Conservation (phyloP, 2,329 filamentous ascomycete genomes). For the Pestalotiopsis sp. region DNA sequence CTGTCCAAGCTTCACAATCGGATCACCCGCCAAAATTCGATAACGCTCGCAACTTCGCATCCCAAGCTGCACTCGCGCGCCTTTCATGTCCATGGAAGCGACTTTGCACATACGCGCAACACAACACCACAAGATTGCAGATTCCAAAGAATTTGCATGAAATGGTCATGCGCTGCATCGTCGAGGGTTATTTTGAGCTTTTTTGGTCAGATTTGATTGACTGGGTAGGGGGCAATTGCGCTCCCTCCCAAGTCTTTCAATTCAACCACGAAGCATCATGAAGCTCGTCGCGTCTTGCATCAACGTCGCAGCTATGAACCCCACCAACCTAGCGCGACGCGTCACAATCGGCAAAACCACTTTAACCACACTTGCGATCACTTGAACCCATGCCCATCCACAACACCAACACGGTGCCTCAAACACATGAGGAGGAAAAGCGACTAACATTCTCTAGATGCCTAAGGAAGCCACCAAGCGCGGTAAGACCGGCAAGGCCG, state of each 20-base stretch:
- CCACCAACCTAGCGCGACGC: background rate
- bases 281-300: slow-evolving; percentile 16
- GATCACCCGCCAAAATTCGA: slow-evolving; percentile 17
- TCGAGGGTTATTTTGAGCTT: slow-evolving; percentile 28
- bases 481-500: slow-evolving; percentile 49
- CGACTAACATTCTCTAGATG: slow-evolving; percentile 44
- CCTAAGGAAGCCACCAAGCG: slow-evolving; percentile 60
- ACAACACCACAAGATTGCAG: slow-evolving; percentile 26
- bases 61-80: slow-evolving; percentile 11
- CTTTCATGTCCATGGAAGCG: background rate
- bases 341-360: background rate
- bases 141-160: slow-evolving; percentile 19
- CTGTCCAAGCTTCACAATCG: slow-evolving; percentile 11
- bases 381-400: background rate
- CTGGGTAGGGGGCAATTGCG: slow-evolving; percentile 37
- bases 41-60: slow-evolving; percentile 21
- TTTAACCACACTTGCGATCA: slow-evolving; percentile 3
- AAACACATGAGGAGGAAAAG: background rate
- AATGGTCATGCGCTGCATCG: slow-evolving; percentile 36
- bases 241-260: slow-evolving; percentile 34
- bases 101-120: slow-evolving; percentile 32
- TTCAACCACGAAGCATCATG: slow-evolving; percentile 11
- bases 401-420: background rate
- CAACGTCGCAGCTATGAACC: background rate
- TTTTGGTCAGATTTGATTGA: slow-evolving; percentile 35